Evolutionary conservation across 2,329 filamentous ascomycete genomes (phyloP).

Genomic region (Penicillium aurantiogriseum): DNA sequence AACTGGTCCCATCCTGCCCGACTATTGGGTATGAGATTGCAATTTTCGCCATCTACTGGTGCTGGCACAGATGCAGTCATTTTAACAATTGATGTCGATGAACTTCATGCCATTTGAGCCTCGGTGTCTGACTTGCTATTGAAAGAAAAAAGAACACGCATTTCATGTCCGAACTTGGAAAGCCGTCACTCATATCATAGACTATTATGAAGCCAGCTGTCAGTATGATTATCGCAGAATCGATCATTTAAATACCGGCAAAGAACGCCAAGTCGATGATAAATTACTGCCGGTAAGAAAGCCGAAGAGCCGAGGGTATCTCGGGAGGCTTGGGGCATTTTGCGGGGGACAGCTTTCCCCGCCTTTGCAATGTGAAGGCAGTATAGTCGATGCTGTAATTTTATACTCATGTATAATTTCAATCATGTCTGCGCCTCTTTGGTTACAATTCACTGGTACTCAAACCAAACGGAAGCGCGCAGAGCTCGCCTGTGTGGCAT

Average conservation of each 20-base stretch:
- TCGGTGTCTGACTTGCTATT: too few species aligned
- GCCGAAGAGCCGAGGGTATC: neutral
- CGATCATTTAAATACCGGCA: neutral
- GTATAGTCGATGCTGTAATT: neutral
- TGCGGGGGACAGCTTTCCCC: neutral
- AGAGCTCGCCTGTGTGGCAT: constrained; percentile 14
- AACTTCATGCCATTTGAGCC: too few species aligned
- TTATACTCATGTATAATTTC: constrained; percentile 4
- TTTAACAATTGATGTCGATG: too few species aligned
- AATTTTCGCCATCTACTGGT: too few species aligned
- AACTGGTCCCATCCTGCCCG: too few species aligned
- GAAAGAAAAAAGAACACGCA: too few species aligned
- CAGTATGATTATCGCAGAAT: neutral
- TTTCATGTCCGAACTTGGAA: too few species aligned
- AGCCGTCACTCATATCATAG: too few species aligned
- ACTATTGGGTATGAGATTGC: too few species aligned
- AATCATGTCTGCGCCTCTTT: constrained; percentile 8
- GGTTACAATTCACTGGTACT: constrained; percentile 14
- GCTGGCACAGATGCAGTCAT: too few species aligned
- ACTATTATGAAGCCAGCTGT: neutral
- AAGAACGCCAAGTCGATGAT: neutral
- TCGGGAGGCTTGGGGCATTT: neutral
- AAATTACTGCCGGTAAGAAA: neutral
- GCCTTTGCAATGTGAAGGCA: neutral
- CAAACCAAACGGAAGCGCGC: constrained; percentile 14